Conservation (phyloP, 2,329 filamentous ascomycete species). For the Dactylonectria macrodidyma region DNA sequence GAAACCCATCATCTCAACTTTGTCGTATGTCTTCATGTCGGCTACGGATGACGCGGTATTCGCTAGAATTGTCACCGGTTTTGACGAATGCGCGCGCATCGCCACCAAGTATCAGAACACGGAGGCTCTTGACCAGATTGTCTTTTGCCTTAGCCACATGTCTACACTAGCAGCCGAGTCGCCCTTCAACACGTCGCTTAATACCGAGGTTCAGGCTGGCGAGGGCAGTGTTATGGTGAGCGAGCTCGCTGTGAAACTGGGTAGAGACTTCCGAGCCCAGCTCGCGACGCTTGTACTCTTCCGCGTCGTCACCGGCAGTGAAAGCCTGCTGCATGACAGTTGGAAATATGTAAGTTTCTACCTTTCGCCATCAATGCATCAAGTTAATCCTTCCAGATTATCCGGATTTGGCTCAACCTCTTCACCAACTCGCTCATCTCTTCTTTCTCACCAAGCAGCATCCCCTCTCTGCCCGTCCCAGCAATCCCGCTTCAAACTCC, state of each 20-base stretch:
- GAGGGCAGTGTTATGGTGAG: slow-evolving; percentile 98
- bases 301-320: slow-evolving; percentile 89
- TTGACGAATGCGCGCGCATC: slow-evolving; percentile 95
- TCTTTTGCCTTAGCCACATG: slow-evolving; percentile 91
- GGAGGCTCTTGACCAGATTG: slow-evolving; percentile 92
- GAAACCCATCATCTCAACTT: slow-evolving; percentile 93
- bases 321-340: slow-evolving; percentile 80
- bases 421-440: slow-evolving; percentile 96
- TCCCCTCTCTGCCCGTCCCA: slow-evolving; percentile 78
- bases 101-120: slow-evolving; percentile 86
- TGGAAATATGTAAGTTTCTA: slow-evolving; percentile 81
- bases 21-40: slow-evolving; percentile 99
- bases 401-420: slow-evolving; percentile 93
- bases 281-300: slow-evolving; percentile 96
- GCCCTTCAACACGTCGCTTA: slow-evolving; percentile 87
- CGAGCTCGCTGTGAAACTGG: slow-evolving; percentile 95
- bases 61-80: slow-evolving; percentile 91
- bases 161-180: slow-evolving; percentile 85
- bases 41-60: slow-evolving; percentile 97
- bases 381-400: slow-evolving; percentile 68
- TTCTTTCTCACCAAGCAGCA: slow-evolving; percentile 77
- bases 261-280: slow-evolving; percentile 93
- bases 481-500: slow-evolving; percentile 92
- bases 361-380: neutral
- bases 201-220: slow-evolving; percentile 94